A percentile compares a stretch with the other conserved stretches of the same genome.
phyloP scores from a whole-genome alignment of 1,284 basidiomycete genomes.

The Pseudozyma hubeiensis region DNA sequence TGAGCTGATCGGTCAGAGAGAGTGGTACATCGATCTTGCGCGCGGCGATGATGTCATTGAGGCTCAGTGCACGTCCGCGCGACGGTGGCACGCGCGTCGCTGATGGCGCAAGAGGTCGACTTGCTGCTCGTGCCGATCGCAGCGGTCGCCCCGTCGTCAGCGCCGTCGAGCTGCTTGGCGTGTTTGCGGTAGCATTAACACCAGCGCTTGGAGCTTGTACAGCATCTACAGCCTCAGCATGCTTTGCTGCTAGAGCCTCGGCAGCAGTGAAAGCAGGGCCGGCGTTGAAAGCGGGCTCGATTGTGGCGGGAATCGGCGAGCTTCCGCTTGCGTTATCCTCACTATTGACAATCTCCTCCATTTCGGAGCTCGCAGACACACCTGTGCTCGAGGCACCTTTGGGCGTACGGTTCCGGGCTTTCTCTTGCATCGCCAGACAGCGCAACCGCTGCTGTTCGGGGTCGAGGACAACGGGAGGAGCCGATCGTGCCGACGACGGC shows the following conservation, averaged over 20 bases:
- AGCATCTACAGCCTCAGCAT: conserved; percentile 13
- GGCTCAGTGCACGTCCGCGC: conserved; percentile 38
- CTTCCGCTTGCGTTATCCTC: conserved; percentile 1
- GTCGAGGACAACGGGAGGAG: conserved; percentile 27
- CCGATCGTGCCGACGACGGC: conserved; percentile 17
- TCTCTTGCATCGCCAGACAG: conserved; percentile 51
- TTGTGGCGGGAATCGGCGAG: conserved; percentile 5
- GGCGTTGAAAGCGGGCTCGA: conserved; percentile 4
- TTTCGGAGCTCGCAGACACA: conserved; percentile 23
- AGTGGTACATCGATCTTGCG: conserved; percentile 48
- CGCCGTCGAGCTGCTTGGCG: conserved; percentile 2
- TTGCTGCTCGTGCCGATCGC: conserved; percentile 24
- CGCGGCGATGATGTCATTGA: conserved; percentile 49
- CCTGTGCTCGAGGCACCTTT: conserved; percentile 14
- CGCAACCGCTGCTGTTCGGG: conserved; percentile 42
- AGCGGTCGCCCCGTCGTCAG: conserved; percentile 30
- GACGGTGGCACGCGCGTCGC: conserved; percentile 35
- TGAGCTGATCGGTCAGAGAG: conserved; percentile 41
- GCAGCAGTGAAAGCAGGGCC: conserved; percentile 1
- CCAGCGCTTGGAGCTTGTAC: background rate
- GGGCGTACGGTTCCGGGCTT: conserved; percentile 29
- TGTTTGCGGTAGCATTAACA: background rate
- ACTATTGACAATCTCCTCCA: conserved; percentile 17
- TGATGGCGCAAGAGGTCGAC: conserved; percentile 29
- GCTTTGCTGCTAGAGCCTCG: conserved; percentile 5